Base-by-base conservation (phyloP, 108 stramenopile genomes). In the Skeletonema costatum region DNA sequence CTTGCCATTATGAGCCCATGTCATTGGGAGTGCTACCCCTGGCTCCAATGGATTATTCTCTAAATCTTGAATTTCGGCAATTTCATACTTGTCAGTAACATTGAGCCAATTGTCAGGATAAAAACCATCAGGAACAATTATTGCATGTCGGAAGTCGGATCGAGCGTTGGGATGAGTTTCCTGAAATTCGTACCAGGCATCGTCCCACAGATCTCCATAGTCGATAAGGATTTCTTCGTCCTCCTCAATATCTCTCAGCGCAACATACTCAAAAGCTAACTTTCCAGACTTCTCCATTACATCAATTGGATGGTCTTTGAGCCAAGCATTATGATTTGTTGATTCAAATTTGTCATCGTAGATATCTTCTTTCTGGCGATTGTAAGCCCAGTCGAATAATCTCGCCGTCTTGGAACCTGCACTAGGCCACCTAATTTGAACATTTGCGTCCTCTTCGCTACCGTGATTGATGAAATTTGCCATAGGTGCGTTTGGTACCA, bases 391-490 rank as follows among this genome's bases (percentile, higher is more conserved):
- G 10, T 70, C 64, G 63, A 82, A 82, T 25, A 84, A 66, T 32
- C 80, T 72, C 13, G 70, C 81, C 31, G 70, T 46, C 66, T 75
- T 79, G 17, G 73, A 68, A 25, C 32, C 59, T 5, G 69, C 35
- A 38, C 56, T 51, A 19, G 84, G 88, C 92, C 92, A 93, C 61
- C 85, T 84, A 19, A 93, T 66, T 50, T 67, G 50, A 13, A 88
- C 89, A 77, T 93, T 93, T 35, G 85, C 85, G 65, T 66, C 78
- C 56, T 64, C 50, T 39, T 59, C 56, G 9, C 64, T 61, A 4
- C 66, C 83, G 59, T 93, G 92, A 78, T 93, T 93, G 76, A 93
- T 80, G 33, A 89, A 82, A 38, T 89, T 84, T 48, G 87, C 86
- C 19, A 87, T 35, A 2, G 92, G 88, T 12, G 88, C 85, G 53